Percentiles rank a stretch among this genome's conserved stretches.
Evolutionary conservation across 345 rosid genomes (phyloP).

Genomic region (Brassica carinata): DNA sequence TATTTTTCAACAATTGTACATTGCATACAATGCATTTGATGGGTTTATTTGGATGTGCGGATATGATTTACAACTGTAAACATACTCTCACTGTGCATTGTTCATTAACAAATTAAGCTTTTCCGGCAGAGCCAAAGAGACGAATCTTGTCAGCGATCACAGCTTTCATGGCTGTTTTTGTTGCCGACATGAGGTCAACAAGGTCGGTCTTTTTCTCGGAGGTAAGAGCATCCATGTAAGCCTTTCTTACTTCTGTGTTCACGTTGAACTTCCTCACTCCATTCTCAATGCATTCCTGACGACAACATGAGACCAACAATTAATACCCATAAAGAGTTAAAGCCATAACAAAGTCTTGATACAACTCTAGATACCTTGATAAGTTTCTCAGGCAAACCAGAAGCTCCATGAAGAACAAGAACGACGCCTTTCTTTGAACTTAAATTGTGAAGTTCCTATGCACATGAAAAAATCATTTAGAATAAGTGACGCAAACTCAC

Average conservation of each 20-base stretch:
- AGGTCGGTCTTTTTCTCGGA: slow-evolving; percentile 58
- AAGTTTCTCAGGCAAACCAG: slow-evolving; percentile 73
- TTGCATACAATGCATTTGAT: slow-evolving; percentile 12
- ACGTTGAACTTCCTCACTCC: slow-evolving; percentile 93
- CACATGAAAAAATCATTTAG: slow-evolving; percentile 19
- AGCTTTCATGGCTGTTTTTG: slow-evolving; percentile 81
- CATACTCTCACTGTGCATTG: background rate
- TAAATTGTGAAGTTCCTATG: slow-evolving; percentile 64
- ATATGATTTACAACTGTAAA: slow-evolving; percentile 11
- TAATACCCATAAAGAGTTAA: background rate
- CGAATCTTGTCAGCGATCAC: slow-evolving; percentile 82
- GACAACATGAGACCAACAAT: background rate
- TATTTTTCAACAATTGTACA: slow-evolving; percentile 17
- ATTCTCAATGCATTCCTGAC: slow-evolving; percentile 67
- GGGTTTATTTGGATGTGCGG: slow-evolving; percentile 9
- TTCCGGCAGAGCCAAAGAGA: slow-evolving; percentile 85
- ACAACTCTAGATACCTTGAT: slow-evolving; percentile 58
- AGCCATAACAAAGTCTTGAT: slow-evolving; percentile 4
- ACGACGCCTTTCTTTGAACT: slow-evolving; percentile 75
- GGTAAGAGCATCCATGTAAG: slow-evolving; percentile 70
- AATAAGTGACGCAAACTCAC: slow-evolving; percentile 11
- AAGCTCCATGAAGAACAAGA: slow-evolving; percentile 96
- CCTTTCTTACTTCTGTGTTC: slow-evolving; percentile 86
- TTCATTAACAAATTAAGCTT: slow-evolving; percentile 50
- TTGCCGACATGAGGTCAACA: slow-evolving; percentile 71